Conservation (phyloP, 2,329 filamentous ascomycete species). For the Aspergillus glaucus region DNA sequence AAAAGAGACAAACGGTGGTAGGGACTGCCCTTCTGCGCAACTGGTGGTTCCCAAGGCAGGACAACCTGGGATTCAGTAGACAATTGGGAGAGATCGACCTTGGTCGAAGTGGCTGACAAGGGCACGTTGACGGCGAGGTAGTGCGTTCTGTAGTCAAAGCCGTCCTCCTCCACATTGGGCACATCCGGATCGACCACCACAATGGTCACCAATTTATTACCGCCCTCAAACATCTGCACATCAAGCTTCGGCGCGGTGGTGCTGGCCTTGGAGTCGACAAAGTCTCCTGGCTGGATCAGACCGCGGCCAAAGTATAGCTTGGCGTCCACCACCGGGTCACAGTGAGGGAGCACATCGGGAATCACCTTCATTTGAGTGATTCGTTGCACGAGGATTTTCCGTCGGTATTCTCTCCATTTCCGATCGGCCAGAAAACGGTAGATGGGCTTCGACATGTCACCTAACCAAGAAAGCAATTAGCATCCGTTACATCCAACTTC, state of each 20-base stretch:
- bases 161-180: conserved; percentile 67
- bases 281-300: conserved; percentile 67
- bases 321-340: conserved; percentile 73
- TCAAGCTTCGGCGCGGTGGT: conserved; percentile 68
- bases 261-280: conserved; percentile 68
- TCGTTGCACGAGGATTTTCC: conserved; percentile 73
- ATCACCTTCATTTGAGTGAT: conserved; percentile 80
- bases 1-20: conserved; percentile 86
- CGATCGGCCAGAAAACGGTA: conserved; percentile 82
- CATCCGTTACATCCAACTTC: not conserved
- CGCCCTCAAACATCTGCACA: conserved; percentile 78
- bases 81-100: conserved; percentile 60
- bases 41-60: conserved; percentile 75
- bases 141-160: conserved; percentile 76
- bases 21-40: conserved; percentile 79
- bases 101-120: conserved; percentile 55
- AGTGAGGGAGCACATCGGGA: conserved; percentile 76
- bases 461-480: conserved; percentile 40
- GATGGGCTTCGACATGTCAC: conserved; percentile 92
- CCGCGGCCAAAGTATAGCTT: conserved; percentile 70
- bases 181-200: conserved; percentile 88
- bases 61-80: conserved; percentile 60
- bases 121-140: conserved; percentile 72
- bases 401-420: conserved; percentile 82
- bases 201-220: conserved; percentile 74